A percentile compares a stretch with the other conserved stretches of the same genome.
Evolutionary conservation across 129 eudicot genomes (phyloP).

Genomic region (Escallonia herrerae): DNA sequence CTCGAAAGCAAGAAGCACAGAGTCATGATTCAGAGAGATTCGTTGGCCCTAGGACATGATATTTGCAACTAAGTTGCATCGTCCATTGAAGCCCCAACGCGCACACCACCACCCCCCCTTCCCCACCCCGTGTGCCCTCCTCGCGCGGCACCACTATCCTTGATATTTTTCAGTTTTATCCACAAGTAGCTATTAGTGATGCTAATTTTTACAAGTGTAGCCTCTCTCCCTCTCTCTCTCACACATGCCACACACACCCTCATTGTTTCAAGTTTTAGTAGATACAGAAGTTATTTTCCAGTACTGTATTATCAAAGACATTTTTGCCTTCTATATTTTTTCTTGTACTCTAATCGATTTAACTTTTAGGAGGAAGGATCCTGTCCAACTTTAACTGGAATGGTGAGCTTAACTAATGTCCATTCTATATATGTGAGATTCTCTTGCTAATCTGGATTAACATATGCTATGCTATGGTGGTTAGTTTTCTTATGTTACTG

Average conservation of each 20-base stretch:
- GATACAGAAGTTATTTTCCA: background rate
- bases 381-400: constrained; percentile 85
- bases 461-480: background rate
- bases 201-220: background rate
- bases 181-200: background rate
- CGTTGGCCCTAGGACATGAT: background rate
- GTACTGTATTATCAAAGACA: too few relatives aligned
- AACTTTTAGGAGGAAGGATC: constrained; percentile 64
- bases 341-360: constrained; percentile 13
- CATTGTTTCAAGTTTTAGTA: background rate
- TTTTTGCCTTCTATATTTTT: background rate
- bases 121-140: too few relatives aligned
- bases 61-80: too few relatives aligned
- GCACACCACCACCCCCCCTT: too few relatives aligned
- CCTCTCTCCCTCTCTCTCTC: constrained; percentile 5
- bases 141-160: background rate
- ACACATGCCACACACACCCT: too few relatives aligned
- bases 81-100: background rate
- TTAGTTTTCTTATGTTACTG: background rate
- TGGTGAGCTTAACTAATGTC: constrained; percentile 43
- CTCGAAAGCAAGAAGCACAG: too few relatives aligned
- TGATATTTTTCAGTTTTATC: background rate
- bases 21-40: background rate
- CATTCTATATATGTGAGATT: background rate
- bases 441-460: background rate